These are phyloP conservation scores for Quercus phellos DNA, from an alignment of 331 rosid genomes.

Conservation along the genomic window DNA sequence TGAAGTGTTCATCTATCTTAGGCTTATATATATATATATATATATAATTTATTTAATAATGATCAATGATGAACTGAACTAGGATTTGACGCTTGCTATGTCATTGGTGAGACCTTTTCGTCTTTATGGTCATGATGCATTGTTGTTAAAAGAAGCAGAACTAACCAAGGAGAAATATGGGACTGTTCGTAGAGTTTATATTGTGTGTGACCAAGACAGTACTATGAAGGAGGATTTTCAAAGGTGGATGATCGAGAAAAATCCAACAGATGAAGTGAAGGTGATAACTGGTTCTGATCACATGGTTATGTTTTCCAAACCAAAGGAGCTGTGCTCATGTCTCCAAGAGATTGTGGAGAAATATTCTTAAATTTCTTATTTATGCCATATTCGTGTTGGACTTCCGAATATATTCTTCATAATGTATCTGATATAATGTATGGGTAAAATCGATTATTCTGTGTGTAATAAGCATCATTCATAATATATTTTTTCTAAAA, in stretches of 20 bases:
- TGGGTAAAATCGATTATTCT: no score
- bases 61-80: not conserved
- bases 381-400: no score
- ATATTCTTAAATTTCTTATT: not conserved
- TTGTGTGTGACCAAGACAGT: slow-evolving; percentile 34
- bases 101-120: slow-evolving; percentile 3
- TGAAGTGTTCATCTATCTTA: no score
- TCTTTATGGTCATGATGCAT: not conserved
- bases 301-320: slow-evolving; percentile 51
- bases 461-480: no score
- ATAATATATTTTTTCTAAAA: no score
- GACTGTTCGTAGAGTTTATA: slow-evolving; percentile 22
- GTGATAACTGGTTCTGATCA: slow-evolving; percentile 45
- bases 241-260: slow-evolving; percentile 30
- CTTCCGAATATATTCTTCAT: no score
- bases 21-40: not conserved
- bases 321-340: slow-evolving; percentile 20
- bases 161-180: slow-evolving; percentile 21
- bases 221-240: slow-evolving; percentile 15
- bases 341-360: slow-evolving; percentile 31
- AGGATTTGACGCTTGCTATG: slow-evolving; percentile 19
- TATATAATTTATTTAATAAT: no score
- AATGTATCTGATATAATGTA: no score
- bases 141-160: not conserved
- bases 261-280: slow-evolving; percentile 28